Evolutionary conservation across 2,329 filamentous ascomycete genomes (phyloP).

Genomic region (Xylaria sp.): DNA sequence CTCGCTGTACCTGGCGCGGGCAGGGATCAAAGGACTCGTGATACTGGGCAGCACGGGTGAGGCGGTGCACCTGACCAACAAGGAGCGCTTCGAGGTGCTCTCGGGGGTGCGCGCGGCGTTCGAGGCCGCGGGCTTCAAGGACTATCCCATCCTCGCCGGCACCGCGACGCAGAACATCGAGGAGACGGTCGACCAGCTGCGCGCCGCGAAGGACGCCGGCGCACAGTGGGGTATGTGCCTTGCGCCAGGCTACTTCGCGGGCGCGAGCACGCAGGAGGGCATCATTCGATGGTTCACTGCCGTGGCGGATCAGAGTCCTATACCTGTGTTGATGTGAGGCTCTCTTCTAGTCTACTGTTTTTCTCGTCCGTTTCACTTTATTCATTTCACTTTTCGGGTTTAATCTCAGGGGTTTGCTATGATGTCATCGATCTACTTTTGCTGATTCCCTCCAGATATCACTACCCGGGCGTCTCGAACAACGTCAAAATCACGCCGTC

Average conservation of each 20-base stretch:
- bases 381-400: background rate
- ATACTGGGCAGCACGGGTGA: slow-evolving; percentile 73
- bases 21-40: slow-evolving; percentile 70
- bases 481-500: slow-evolving; percentile 68
- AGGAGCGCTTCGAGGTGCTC: slow-evolving; percentile 67
- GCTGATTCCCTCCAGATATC: slow-evolving; percentile 58
- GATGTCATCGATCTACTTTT: background rate
- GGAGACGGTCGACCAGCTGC: slow-evolving; percentile 68
- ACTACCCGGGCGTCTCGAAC: slow-evolving; percentile 76
- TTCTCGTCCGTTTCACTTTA: background rate
- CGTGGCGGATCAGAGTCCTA: slow-evolving; percentile 66
- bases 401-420: background rate
- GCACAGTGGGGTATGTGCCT: slow-evolving; percentile 70
- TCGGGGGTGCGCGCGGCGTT: slow-evolving; percentile 64
- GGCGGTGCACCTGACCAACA: slow-evolving; percentile 68
- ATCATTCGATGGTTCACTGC: slow-evolving; percentile 68
- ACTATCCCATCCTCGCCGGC: slow-evolving; percentile 69
- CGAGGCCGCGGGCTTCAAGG: slow-evolving; percentile 64
- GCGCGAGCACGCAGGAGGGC: slow-evolving; percentile 64
- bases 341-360: background rate
- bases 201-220: slow-evolving; percentile 66
- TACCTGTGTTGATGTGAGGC: slow-evolving; percentile 68
- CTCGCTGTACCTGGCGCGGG: slow-evolving; percentile 67
- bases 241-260: slow-evolving; percentile 70
- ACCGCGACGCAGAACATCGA: slow-evolving; percentile 71